Evolutionary conservation across 2,329 filamentous ascomycete genomes (phyloP), one percentile per base, ranked within the genome.

Genomic region (Dendrostoma leiphaemia): DNA sequence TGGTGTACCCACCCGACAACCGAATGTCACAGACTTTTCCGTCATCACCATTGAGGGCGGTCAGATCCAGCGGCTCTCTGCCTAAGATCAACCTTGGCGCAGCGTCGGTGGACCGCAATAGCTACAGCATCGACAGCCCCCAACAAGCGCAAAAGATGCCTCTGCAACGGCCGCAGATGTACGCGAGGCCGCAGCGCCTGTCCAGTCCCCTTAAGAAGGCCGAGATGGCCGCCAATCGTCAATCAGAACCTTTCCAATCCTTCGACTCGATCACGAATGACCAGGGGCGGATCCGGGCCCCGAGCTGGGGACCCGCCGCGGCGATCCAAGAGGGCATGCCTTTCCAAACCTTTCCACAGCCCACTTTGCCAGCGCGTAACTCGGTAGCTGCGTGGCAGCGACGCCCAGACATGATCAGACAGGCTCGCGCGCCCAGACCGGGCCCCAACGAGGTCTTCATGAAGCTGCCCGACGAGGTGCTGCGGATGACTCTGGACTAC

Each of bases 391-490:
- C 10, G 17, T 49, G 38, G 52, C 37, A 52, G 32, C 44, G 48
- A 6, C 48, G 48, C 8, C 45, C 52, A 29, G 56, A 58, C 13
- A 32, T 53, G 21, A 65, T 72, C 47, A 72, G 71, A 61, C 66
- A 67, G 58, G 15, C 37, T 13, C 44, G 23, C 6, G n/a, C 34
- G n/a, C 62, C 59, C 32, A 72, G 63, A 53, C 65, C 70, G 9
- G 66, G 69, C 31, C 75, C 74, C 0, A 77, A 80, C 13, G 81
- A 83, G 61, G 66, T 80, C 6, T 82, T 85, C 55, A 72, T 72
- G n/a, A 73, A 72, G 19, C 61, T 86, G 15, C 82, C 83, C 0
- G 75, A 76, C n/a, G 82, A 85, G 62, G 79, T 86, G 2, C 65
- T 86, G 43, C 73, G 78, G 48, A 67, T 82, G 31, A 79, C 86